Conservation (phyloP, 139 green algal genomes). For the Picochlorum costavermella region DNA sequence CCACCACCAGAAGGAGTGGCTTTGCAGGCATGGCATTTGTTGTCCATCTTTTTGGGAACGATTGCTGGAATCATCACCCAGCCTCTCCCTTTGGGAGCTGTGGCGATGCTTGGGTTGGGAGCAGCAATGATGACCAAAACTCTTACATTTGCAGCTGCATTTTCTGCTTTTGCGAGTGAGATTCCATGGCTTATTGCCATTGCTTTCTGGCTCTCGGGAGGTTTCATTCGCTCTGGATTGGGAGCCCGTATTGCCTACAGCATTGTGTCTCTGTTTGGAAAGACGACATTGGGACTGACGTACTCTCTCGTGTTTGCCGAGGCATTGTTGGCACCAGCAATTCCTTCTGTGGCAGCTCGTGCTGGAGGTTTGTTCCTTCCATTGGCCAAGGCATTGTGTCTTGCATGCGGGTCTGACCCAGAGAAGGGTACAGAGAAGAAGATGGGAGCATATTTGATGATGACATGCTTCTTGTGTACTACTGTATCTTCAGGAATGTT, state of each 20-base stretch:
- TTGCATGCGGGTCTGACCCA: slow-evolving; percentile 69
- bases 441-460: slow-evolving; percentile 97
- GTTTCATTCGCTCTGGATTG: slow-evolving; percentile 98
- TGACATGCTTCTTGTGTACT: slow-evolving; percentile 90
- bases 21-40: slow-evolving; percentile 73
- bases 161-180: slow-evolving; percentile 90
- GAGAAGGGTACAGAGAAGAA: slow-evolving; percentile 82
- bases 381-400: slow-evolving; percentile 91
- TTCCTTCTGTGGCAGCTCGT: slow-evolving; percentile 90
- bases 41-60: slow-evolving; percentile 86
- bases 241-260: slow-evolving; percentile 94
- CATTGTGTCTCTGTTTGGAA: slow-evolving; percentile 91
- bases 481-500: slow-evolving; percentile 95
- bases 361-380: slow-evolving; percentile 98
- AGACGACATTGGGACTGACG: slow-evolving; percentile 93
- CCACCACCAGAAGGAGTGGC: slow-evolving; percentile 73
- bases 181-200: slow-evolving; percentile 97
- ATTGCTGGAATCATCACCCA: slow-evolving; percentile 87
- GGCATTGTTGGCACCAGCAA: slow-evolving; percentile 93
- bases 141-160: slow-evolving; percentile 92
- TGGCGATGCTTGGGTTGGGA: slow-evolving; percentile 93
- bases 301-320: slow-evolving; percentile 94
- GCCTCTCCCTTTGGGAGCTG: slow-evolving; percentile 91
- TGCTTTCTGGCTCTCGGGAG: slow-evolving; percentile 94
- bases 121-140: slow-evolving; percentile 87